A percentile compares a stretch with the other conserved stretches of the same genome.
These are phyloP conservation scores for Exserohilum turcica DNA, from an alignment of 2,329 filamentous ascomycete genomes.

Conservation along the genomic window DNA sequence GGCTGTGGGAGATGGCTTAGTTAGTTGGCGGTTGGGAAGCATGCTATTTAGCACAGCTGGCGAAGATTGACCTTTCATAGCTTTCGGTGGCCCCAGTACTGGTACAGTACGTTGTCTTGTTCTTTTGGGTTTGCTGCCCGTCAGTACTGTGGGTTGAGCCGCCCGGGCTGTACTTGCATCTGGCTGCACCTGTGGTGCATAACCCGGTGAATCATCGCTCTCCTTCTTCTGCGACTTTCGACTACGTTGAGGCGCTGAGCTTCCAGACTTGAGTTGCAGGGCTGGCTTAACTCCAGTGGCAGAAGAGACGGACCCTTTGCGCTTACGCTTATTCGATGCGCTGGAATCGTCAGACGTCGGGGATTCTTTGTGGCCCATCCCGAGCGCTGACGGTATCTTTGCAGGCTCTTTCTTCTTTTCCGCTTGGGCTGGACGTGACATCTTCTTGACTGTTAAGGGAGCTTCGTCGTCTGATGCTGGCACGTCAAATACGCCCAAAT, in stretches of 20 bases:
- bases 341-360: constrained; percentile 38
- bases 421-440: constrained; percentile 19
- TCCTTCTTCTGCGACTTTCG: constrained; percentile 38
- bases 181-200: constrained; percentile 1
- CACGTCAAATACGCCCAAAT: constrained; percentile 32
- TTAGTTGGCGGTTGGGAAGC: constrained; percentile 31
- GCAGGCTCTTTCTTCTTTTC: constrained; percentile 14
- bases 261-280: constrained; percentile 10
- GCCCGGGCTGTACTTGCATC: neutral
- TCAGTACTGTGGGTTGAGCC: constrained; percentile 5
- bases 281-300: constrained; percentile 15
- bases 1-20: constrained; percentile 21
- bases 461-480: constrained; percentile 36
- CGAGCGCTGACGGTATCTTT: neutral
- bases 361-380: constrained; percentile 13
- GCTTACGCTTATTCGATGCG: constrained; percentile 40
- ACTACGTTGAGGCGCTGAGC: constrained; percentile 22
- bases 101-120: constrained; percentile 34
- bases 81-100: constrained; percentile 15
- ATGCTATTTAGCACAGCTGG: constrained; percentile 41
- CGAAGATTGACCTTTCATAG: constrained; percentile 40
- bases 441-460: constrained; percentile 21
- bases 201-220: constrained; percentile 22
- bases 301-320: constrained; percentile 29
- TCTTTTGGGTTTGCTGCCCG: constrained; percentile 33